Percentiles rank a stretch among this genome's conserved stretches.
Evolutionary conservation across 768 basidiomycete genomes (phyloP).

Genomic region (Boletus insuetus): DNA sequence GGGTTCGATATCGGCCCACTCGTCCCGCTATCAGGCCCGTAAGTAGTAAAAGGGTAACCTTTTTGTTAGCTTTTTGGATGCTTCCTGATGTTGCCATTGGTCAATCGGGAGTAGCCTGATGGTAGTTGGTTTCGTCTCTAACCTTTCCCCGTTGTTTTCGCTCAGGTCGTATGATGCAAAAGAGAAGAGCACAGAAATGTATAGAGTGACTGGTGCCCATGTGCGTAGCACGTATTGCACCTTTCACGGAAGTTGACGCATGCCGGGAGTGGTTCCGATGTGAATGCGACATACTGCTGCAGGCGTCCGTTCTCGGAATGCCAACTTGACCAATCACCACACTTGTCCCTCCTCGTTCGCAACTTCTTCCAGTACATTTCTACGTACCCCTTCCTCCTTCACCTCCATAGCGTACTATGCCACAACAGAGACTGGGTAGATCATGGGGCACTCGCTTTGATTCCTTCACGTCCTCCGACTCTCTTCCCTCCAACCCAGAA

Average conservation of each 20-base stretch:
- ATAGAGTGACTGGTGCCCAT: slow-evolving; percentile 20
- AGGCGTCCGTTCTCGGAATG: slow-evolving; percentile 12
- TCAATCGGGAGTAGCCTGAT: slow-evolving; percentile 7
- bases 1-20: slow-evolving; percentile 9
- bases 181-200: slow-evolving; percentile 28
- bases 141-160: slow-evolving; percentile 26
- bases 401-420: slow-evolving; percentile 37
- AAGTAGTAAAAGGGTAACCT: slow-evolving; percentile 20
- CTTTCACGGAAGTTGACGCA: slow-evolving; percentile 31
- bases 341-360: slow-evolving; percentile 5
- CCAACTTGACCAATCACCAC: slow-evolving; percentile 21
- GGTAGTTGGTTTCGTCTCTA: slow-evolving; percentile 13
- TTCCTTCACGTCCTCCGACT: slow-evolving; percentile 52
- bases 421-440: slow-evolving; percentile 43
- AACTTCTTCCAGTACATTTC: slow-evolving; percentile 17
- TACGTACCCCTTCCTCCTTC: slow-evolving; percentile 8
- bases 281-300: slow-evolving; percentile 21
- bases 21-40: slow-evolving; percentile 6
- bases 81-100: slow-evolving; percentile 8
- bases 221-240: slow-evolving; percentile 8
- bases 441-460: slow-evolving; percentile 76
- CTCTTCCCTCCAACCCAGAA: slow-evolving; percentile 39
- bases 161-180: slow-evolving; percentile 20
- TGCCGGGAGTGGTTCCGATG: slow-evolving; percentile 14
- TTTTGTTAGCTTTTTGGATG: slow-evolving; percentile 14